Base-by-base conservation (phyloP, 129 eudicot species). In the Flaveria bidentis region DNA sequence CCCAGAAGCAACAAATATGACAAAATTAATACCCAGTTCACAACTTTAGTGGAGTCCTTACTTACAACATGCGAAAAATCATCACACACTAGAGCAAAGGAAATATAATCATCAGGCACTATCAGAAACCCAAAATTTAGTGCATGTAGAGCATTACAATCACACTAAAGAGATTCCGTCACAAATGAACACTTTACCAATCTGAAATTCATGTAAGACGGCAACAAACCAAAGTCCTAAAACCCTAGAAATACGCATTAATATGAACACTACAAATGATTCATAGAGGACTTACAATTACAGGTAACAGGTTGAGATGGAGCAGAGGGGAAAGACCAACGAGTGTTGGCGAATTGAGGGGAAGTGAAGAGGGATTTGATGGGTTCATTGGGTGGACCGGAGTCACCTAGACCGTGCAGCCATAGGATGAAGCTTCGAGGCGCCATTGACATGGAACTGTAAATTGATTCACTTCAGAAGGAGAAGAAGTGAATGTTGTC, bases 401-500 rank as follows among this genome's bases (percentile, higher is more conserved):
- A 86, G 74, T 94, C 99, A 64, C 97, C 99, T 64, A 94, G 76
- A 42, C 99, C 99, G 67, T 95, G 99, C 18, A 95, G 96, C 99
- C 99, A 95, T 69, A 95, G 39, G 15, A 94, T 72, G 71, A 91
- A 89, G 89, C 88, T 87, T 80, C 87, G 79, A 60, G 89, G 80
- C 83, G 85, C 86, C 92, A 85, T 87, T 52, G 84, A 75, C 2
- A 76, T 57, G n/a, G 85, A 73, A 39, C 6, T 41, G 20, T 15
- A 7, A 28, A n/a, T 15, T 26, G 79, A 69, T 20, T 55, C 46
- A 63, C 74, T 20, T 55, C 46, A 63, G 74, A 65, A 15, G 76
- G 71, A 26, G 84, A 71, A 33, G 39, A 36, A 0, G 7, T 36
- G 26, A 77, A 81, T 23, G 88, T 67, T 52, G 84, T 76, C 65